A percentile compares a stretch with the other conserved stretches of the same genome.
phyloP scores from a whole-genome alignment of 192 early-diverging fungal genomes.

The Oehlia diaphana region DNA sequence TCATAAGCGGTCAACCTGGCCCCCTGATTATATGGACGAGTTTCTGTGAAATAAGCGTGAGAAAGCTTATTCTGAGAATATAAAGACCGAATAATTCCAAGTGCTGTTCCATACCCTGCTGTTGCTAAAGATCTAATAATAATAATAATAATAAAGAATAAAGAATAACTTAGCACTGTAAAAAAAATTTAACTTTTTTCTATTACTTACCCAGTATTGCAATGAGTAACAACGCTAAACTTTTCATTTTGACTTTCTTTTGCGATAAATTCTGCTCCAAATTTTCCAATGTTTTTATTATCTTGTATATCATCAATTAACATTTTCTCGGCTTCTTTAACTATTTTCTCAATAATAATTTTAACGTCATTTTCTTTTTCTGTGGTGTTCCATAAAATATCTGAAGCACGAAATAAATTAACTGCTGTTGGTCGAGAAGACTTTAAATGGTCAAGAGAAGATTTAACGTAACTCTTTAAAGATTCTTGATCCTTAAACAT shows the following conservation, averaged over 20 bases:
- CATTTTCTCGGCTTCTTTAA: conserved; percentile 79
- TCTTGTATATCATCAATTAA: conserved; percentile 82
- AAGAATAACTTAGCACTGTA: conserved; percentile 1
- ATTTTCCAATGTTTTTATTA: conserved; percentile 82
- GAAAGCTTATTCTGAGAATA: conserved; percentile 54
- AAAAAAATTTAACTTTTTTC: neutral
- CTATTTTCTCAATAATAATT: conserved; percentile 61
- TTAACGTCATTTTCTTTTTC: conserved; percentile 31
- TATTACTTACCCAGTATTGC: conserved; percentile 85
- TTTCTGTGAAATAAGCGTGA: conserved; percentile 93
- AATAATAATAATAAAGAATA: neutral
- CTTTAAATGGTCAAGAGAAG: conserved; percentile 73
- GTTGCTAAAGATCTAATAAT: conserved; percentile 66
- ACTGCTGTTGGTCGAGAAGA: conserved; percentile 96
- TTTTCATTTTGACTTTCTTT: conserved; percentile 33
- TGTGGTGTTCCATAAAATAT: conserved; percentile 47
- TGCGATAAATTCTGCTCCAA: conserved; percentile 77
- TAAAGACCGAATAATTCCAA: conserved; percentile 89
- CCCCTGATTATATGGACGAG: conserved; percentile 98
- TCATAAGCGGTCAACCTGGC: conserved; percentile 94
- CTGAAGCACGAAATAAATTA: conserved; percentile 90
- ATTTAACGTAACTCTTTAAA: conserved; percentile 48
- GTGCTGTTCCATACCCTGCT: conserved; percentile 86
- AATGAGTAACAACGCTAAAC: conserved; percentile 86
- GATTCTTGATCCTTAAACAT: neutral